These are phyloP conservation scores for Fusarium nisikadoi DNA, from an alignment of 2,329 filamentous ascomycete species.

Conservation along the genomic window DNA sequence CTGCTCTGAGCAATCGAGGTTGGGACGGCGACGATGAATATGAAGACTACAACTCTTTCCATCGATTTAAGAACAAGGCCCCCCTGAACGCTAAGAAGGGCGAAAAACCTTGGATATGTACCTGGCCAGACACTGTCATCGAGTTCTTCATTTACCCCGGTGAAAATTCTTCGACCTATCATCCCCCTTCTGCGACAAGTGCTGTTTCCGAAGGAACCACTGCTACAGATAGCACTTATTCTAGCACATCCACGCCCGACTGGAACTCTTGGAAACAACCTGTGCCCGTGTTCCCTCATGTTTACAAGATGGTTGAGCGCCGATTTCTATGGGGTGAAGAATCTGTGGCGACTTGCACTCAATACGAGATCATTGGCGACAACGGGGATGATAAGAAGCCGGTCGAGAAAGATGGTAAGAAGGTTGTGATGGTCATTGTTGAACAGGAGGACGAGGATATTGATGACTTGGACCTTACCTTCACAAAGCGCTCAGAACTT, in stretches of 20 bases:
- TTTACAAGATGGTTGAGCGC: constrained; percentile 66
- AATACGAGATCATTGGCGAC: constrained; percentile 57
- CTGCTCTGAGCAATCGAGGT: constrained; percentile 44
- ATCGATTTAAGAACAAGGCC: constrained; percentile 33
- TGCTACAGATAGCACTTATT: constrained; percentile 18
- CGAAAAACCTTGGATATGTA: constrained; percentile 68
- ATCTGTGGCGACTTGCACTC: constrained; percentile 57
- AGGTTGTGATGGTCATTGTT: constrained; percentile 56
- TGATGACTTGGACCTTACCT: background rate
- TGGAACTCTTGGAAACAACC: constrained; percentile 6
- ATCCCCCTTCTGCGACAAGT: constrained; percentile 11
- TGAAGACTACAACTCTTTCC: constrained; percentile 24
- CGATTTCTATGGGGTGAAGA: constrained; percentile 51
- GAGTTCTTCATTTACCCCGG: constrained; percentile 68
- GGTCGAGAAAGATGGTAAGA: constrained; percentile 48
- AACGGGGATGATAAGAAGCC: constrained; percentile 37
- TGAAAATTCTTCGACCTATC: constrained; percentile 53
- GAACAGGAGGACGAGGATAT: constrained; percentile 47
- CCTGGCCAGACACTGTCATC: constrained; percentile 65
- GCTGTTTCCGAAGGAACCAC: background rate
- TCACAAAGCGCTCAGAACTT: background rate
- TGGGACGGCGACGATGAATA: constrained; percentile 32
- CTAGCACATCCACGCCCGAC: background rate
- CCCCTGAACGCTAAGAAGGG: constrained; percentile 52
- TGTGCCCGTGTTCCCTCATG: constrained; percentile 57